Percentiles rank a stretch among this genome's conserved stretches.
Conservation (phyloP, 2,329 filamentous ascomycete genomes). For the Colletotrichum tofieldiae region DNA sequence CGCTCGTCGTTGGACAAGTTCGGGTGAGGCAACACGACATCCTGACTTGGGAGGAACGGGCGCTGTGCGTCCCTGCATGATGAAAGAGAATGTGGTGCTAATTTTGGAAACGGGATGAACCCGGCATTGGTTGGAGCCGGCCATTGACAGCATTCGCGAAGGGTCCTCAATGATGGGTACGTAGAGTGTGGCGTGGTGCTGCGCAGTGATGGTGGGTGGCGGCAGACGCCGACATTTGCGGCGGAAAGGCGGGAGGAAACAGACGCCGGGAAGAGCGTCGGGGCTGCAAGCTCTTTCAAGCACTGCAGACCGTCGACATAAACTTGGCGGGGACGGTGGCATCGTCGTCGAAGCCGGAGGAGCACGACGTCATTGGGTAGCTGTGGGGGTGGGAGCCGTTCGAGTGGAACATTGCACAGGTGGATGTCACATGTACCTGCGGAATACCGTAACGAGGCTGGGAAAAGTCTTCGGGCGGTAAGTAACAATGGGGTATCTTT, state of each 20-base stretch:
- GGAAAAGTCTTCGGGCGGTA: background rate
- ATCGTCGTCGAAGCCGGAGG: conserved; percentile 38
- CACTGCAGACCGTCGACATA: conserved; percentile 36
- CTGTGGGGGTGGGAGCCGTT: conserved; percentile 33
- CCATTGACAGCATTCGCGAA: conserved; percentile 33
- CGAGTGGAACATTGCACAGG: conserved; percentile 27
- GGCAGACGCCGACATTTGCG: conserved; percentile 30
- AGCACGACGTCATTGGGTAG: conserved; percentile 41
- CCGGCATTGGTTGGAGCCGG: conserved; percentile 32
- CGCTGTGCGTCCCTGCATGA: conserved; percentile 39
- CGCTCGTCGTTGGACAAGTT: conserved; percentile 12
- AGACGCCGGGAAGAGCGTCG: conserved; percentile 36
- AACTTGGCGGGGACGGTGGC: conserved; percentile 39
- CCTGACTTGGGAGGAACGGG: conserved; percentile 18
- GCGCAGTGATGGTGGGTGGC: conserved; percentile 1
- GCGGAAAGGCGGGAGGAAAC: conserved; percentile 29
- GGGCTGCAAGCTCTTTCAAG: conserved; percentile 35
- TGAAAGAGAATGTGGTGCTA: conserved; percentile 33
- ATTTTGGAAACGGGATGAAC: conserved; percentile 43
- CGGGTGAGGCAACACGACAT: conserved; percentile 28
- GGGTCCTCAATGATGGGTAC: conserved; percentile 29
- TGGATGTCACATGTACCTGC: background rate
- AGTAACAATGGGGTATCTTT: conserved; percentile 19
- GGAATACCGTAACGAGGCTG: conserved; percentile 13
- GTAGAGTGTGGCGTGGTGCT: conserved; percentile 27